Base-by-base conservation (phyloP, 768 basidiomycete genomes). In the Mycena rosella region DNA sequence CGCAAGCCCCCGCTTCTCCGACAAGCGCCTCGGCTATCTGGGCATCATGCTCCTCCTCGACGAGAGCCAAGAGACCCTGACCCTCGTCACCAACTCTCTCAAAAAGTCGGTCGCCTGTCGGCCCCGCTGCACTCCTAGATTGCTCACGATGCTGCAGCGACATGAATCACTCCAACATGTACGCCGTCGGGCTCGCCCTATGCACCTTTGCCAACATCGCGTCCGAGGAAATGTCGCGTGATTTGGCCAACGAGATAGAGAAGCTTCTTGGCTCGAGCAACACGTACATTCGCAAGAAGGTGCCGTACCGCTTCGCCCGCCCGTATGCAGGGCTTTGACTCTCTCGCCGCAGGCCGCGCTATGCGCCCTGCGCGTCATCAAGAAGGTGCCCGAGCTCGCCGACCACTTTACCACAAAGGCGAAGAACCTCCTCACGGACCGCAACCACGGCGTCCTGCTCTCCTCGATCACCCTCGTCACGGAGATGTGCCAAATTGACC, bases 131-230 rank as follows among this genome's bases (percentile, higher is more conserved):
- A 64, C 38, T 45, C 48, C 18, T 24, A 15, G 53, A 65, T 47
- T 51, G 65, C 73, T 77, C 22, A 63, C 38, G 7, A 55, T 24
- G 5, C 36, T 20, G 24, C 73, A 99, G 97, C 82, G 98, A 99
- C 81, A 95, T 99, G 95, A 99, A 99, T 79, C 96, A 98, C 78
- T 91, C 96, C 2, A 98, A 98, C 80, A 98, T 98, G 95, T 99
- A 98, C 78, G 95, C 94, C 5, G 98, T 99, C 27, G 98, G 98
- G 8, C 87, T 99, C 62, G 97, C 96, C 2, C 88, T 99, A 38
- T 98, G 96, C 75, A 99, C 98, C 0, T 99, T 99, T 76, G 98
- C 97, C 65, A 98, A 99, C 76, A 99, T 99, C 72, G 96, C 98
- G 13, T 98, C 96, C 22, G 98, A 99, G 80, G 98, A 99, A 81